Conservation (phyloP, 345 rosid genomes). For the Eucalyptus cladocalyx region DNA sequence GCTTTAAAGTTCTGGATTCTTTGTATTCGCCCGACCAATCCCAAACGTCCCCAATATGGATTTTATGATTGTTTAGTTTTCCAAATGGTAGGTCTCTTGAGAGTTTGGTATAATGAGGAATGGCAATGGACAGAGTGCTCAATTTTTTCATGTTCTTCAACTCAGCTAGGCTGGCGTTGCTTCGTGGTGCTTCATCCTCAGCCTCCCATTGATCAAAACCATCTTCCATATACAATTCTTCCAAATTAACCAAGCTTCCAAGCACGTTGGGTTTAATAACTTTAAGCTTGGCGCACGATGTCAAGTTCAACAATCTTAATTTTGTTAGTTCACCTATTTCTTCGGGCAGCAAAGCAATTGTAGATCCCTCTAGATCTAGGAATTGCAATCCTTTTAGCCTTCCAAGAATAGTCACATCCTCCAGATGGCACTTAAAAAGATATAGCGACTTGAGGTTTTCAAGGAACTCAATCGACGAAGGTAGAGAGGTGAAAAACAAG, state of each 20-base stretch:
- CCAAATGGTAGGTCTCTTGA: background rate
- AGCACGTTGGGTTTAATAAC: background rate
- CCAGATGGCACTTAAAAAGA: accelerated
- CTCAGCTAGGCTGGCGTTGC: background rate
- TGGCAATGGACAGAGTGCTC: accelerated
- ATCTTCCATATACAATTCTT: accelerated
- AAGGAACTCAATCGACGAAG: accelerated
- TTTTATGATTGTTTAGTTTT: accelerated
- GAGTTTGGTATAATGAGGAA: accelerated
- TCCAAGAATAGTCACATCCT: background rate
- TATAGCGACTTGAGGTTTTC: accelerated
- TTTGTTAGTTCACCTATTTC: background rate
- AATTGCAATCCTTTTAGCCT: background rate
- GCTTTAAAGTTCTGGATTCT: background rate
- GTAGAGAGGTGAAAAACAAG: background rate
- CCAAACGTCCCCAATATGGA: accelerated
- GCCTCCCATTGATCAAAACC: background rate
- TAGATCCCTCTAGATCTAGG: accelerated
- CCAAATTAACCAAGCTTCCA: background rate
- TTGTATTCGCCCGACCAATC: accelerated
- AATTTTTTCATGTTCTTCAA: background rate
- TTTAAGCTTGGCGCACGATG: accelerated
- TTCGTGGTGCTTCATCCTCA: background rate
- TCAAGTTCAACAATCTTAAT: background rate
- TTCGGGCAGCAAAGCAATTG: accelerated